These are phyloP conservation scores for Dianthus caryophyllus DNA, from an alignment of 148 eudicot species.

Conservation along the genomic window DNA sequence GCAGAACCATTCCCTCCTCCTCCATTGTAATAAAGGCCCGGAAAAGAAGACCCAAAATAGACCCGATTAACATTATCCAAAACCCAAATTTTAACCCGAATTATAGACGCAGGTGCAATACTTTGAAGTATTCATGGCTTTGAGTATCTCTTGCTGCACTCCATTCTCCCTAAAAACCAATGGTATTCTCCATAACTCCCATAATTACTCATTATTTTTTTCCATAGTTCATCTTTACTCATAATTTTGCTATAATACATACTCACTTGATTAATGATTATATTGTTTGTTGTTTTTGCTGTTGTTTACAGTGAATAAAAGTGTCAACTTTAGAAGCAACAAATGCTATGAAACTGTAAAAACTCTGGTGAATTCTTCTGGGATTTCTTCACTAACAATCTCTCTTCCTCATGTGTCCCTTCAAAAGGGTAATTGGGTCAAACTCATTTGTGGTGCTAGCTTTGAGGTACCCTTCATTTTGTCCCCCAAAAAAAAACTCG, in stretches of 20 bases:
- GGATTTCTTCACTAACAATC: constrained; percentile 39
- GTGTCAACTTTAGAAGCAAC: constrained; percentile 14
- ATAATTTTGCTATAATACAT: not conserved
- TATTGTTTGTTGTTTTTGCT: not conserved
- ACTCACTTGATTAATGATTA: not conserved
- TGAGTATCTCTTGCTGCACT: constrained; percentile 39
- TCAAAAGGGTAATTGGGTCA: constrained; percentile 79
- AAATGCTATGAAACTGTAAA: constrained; percentile 41
- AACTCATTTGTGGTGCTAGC: constrained; percentile 97
- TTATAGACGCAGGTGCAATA: too few relatives aligned
- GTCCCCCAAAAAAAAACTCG: not conserved
- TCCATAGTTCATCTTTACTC: not conserved
- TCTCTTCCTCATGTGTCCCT: constrained; percentile 64
- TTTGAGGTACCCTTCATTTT: constrained; percentile 51
- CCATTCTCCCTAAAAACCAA: constrained; percentile 28
- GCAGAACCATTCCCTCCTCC: too few relatives aligned
- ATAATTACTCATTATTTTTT: not conserved
- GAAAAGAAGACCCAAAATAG: too few relatives aligned
- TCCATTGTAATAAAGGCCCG: too few relatives aligned
- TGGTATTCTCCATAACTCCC: constrained; percentile 9
- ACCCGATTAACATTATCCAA: too few relatives aligned
- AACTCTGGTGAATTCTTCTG: constrained; percentile 33
- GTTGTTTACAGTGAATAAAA: constrained; percentile 24
- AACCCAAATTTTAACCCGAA: too few relatives aligned
- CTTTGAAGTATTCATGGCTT: constrained; percentile 36